Evolutionary conservation across 2,329 filamentous ascomycete genomes (phyloP), one percentile per base, ranked within the genome.

Genomic region (Conoideocrella luteorostrata): DNA sequence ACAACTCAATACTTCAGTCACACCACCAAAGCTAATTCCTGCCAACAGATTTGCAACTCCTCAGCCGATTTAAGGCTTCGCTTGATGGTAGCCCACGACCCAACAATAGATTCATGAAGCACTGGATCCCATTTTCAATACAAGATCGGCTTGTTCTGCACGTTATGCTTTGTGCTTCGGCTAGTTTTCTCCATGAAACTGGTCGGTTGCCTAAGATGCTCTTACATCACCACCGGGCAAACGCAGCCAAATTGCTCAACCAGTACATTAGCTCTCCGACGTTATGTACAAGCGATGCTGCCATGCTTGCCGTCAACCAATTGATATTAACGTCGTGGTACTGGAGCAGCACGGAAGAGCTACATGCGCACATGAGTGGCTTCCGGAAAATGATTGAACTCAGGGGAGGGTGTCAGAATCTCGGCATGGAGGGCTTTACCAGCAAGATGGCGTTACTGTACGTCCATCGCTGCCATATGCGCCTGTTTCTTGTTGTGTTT

Each of bases 261-360:
- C 62, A 69, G 32, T 68, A 71, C 32, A 64, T 77, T 13, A 58
- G 58, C 29, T 55, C 62, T 15, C 50, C 61, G 4, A 52, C 55
- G 2, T 53, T 59, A 15, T 57, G 62, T n/a, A 65, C 66, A 1
- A 68, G 60, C 41, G 72, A 75, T 48, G 64, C 67, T 24, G 65
- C 68, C 4, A 66, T 77, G 30, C 64, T 72, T 5, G 70, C 64
- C 3, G 70, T 75, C 5, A 56, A 69, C 1, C 73, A 75, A 52
- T 63, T 76, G 47, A 64, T 72, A 18, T 56, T 72, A 20, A 67
- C 73, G 36, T 74, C 75, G 46, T 78, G 74, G 74, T 75, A 74
- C 51, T 75, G 72, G 71, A 71, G 72, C 5, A 67, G 66, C 21
- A 66, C 63, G 0, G 54, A 62, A 29, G 68, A 71, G 46, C 58